Evolutionary conservation across 83 land plant species (phyloP).

Genomic region (Larix sibirica): DNA sequence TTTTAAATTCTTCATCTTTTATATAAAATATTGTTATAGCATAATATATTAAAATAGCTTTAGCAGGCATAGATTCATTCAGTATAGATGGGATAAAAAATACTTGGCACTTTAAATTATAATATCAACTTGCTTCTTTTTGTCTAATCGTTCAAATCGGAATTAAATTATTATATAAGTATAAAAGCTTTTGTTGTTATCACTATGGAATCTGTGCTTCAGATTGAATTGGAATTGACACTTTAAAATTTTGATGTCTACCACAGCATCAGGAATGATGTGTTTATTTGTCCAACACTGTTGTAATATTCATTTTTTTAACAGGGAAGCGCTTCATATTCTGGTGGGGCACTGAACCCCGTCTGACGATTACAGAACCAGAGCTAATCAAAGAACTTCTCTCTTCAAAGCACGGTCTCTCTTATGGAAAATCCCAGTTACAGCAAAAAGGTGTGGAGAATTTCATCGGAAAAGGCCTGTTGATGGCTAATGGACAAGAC

Average conservation of each 20-base stretch:
- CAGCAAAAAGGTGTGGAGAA: slow-evolving; percentile 54
- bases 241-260: no score
- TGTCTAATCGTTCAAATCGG: background rate
- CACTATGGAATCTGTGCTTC: background rate
- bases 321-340: slow-evolving; percentile 73
- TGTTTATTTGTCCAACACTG: background rate
- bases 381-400: slow-evolving; percentile 78
- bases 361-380: slow-evolving; percentile 77
- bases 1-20: no score
- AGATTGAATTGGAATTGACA: no score
- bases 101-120: no score
- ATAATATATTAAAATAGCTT: no score
- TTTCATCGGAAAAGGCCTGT: slow-evolving; percentile 68
- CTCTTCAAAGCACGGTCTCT: slow-evolving; percentile 35
- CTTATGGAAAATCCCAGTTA: slow-evolving; percentile 61
- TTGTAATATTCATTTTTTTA: background rate
- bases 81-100: no score
- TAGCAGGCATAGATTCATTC: no score
- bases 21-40: no score
- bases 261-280: no score
- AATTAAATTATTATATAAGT: background rate
- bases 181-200: background rate
- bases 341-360: slow-evolving; percentile 78
- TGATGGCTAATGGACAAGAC: slow-evolving; percentile 68
- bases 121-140: no score